Conservation (phyloP, 2,329 filamentous ascomycete species). For the Colletotrichum ledebouriae region DNA sequence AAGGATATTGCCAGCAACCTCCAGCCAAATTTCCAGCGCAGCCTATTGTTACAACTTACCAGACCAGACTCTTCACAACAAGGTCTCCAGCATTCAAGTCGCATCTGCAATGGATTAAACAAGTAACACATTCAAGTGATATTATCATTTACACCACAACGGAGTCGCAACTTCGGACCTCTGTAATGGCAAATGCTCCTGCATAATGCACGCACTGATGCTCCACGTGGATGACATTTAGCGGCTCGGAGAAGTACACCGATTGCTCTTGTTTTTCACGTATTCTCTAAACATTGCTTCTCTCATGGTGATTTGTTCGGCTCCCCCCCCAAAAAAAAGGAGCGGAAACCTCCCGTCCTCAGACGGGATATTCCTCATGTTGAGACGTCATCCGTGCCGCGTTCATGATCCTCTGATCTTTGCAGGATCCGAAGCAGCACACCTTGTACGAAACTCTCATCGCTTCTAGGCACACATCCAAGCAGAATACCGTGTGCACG, state of each 20-base stretch:
- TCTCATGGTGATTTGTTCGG: neutral
- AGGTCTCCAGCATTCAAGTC: neutral
- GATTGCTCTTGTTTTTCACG: neutral
- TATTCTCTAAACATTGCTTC: neutral
- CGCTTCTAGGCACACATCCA: neutral
- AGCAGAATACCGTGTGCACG: neutral
- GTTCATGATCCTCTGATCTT: neutral
- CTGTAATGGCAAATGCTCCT: slow-evolving; percentile 3
- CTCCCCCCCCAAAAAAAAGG: neutral
- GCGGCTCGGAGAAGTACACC: neutral
- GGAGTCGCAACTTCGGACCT: slow-evolving; percentile 2
- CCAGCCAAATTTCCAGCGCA: slow-evolving; percentile 2
- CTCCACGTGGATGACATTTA: neutral
- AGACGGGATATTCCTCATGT: neutral
- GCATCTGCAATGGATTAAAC: neutral
- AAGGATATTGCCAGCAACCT: neutral
- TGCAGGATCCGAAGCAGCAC: neutral
- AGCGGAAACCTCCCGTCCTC: no score
- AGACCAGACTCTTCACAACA: slow-evolving; percentile 26
- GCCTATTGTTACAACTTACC: slow-evolving; percentile 19
- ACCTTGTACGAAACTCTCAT: neutral
- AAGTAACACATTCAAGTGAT: slow-evolving; percentile 1
- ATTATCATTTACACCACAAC: slow-evolving; percentile 12
- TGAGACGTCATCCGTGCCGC: neutral
- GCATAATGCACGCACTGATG: slow-evolving; percentile 14